Conservation (phyloP, 148 eudicot genomes). For the Agrostemma githago region DNA sequence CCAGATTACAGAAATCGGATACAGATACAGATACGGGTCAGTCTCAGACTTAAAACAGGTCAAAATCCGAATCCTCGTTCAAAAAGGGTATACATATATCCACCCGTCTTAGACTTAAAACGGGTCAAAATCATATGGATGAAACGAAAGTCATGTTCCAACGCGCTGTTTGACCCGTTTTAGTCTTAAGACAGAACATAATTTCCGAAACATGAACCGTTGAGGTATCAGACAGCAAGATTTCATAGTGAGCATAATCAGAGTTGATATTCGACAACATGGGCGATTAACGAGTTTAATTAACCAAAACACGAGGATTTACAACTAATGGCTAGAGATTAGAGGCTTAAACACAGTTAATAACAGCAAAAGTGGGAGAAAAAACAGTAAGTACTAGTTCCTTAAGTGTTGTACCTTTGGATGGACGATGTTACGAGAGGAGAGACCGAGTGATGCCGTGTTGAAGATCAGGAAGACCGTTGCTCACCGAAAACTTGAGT, state of each 20-base stretch:
- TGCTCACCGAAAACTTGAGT: conserved; percentile 47
- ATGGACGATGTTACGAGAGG: conserved; percentile 14
- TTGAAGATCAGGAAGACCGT: conserved; percentile 44
- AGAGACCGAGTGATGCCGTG: conserved; percentile 28
- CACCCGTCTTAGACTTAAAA: no score
- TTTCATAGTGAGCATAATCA: not conserved
- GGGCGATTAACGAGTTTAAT: conserved; percentile 3
- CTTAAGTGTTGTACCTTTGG: conserved; percentile 3
- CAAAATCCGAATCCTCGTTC: no score
- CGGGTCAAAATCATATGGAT: no score
- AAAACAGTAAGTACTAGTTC: conserved; percentile 14
- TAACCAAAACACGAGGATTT: conserved; percentile 21
- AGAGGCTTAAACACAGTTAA: conserved; percentile 8
- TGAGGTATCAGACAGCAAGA: not conserved
- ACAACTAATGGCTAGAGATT: conserved; percentile 24
- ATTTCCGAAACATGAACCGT: no score
- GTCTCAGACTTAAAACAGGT: not conserved
- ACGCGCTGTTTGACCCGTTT: no score
- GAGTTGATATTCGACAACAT: not conserved
- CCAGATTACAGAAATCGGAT: not conserved
- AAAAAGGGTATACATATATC: no score
- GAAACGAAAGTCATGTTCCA: no score
- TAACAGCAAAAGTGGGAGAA: conserved; percentile 1
- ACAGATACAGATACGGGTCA: not conserved
- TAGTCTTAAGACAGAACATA: no score